Percentiles rank a stretch among this genome's conserved stretches.
phyloP scores from a whole-genome alignment of 2,329 filamentous ascomycete species.

The Fusarium multiceps region DNA sequence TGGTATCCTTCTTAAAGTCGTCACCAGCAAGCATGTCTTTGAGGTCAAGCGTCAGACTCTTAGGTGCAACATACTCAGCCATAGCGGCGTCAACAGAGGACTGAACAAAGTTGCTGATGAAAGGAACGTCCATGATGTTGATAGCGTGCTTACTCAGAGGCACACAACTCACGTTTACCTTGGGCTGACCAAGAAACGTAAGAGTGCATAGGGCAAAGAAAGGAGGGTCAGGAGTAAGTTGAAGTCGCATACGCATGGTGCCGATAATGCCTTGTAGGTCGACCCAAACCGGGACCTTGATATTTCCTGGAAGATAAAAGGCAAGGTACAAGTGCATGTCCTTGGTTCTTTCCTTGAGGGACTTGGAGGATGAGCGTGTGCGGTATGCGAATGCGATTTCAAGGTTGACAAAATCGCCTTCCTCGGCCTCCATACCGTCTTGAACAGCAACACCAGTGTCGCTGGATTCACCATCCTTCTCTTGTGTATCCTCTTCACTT shows the following conservation, averaged over 20 bases:
- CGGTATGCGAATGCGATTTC: slow-evolving; percentile 81
- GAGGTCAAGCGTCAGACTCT: slow-evolving; percentile 77
- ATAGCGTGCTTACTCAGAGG: slow-evolving; percentile 75
- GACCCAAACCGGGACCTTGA: slow-evolving; percentile 75
- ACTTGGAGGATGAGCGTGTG: slow-evolving; percentile 69
- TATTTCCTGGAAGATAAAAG: slow-evolving; percentile 72
- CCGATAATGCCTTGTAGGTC: slow-evolving; percentile 79
- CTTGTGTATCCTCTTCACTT: slow-evolving; percentile 49
- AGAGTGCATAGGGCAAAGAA: slow-evolving; percentile 81
- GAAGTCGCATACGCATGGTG: slow-evolving; percentile 74
- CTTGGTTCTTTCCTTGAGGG: slow-evolving; percentile 76
- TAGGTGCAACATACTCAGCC: slow-evolving; percentile 80
- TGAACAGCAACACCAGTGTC: slow-evolving; percentile 51
- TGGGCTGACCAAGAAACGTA: slow-evolving; percentile 80
- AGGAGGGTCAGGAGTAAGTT: slow-evolving; percentile 79
- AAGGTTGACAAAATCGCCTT: slow-evolving; percentile 81
- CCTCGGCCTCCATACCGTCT: slow-evolving; percentile 78
- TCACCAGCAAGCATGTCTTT: slow-evolving; percentile 83
- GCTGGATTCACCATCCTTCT: slow-evolving; percentile 52
- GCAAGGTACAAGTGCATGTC: slow-evolving; percentile 73
- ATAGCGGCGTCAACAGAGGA: slow-evolving; percentile 78
- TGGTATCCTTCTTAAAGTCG: slow-evolving; percentile 82
- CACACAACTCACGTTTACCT: slow-evolving; percentile 75
- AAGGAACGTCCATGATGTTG: slow-evolving; percentile 79
- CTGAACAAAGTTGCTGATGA: slow-evolving; percentile 81